Evolutionary conservation across 257 asterid species (phyloP).

Genomic region (Perilla frutescens): DNA sequence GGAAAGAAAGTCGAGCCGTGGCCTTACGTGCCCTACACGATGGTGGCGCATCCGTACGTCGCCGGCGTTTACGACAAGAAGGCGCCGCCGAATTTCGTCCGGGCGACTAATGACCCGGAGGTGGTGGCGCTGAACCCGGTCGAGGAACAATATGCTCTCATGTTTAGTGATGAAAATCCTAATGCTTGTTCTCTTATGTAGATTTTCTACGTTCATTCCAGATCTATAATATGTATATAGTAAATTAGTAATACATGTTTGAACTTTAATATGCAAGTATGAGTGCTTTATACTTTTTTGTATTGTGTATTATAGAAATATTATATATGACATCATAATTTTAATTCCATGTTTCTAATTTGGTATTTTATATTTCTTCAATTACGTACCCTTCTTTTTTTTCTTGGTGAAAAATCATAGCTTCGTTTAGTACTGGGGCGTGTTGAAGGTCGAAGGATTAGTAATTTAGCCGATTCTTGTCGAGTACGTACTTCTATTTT

Average conservation of each 20-base stretch:
- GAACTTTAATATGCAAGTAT: not conserved
- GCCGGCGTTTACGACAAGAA: slow-evolving; percentile 92
- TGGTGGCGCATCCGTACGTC: slow-evolving; percentile 84
- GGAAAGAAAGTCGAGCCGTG: slow-evolving; percentile 77
- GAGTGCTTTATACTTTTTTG: not conserved
- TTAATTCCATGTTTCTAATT: no score
- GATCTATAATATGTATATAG: not conserved
- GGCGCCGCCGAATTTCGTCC: slow-evolving; percentile 84
- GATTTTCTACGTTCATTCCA: not conserved
- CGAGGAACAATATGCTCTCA: slow-evolving; percentile 74
- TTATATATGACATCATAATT: no score
- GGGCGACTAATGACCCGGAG: slow-evolving; percentile 66
- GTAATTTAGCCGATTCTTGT: no score
- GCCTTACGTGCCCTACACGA: slow-evolving; percentile 86
- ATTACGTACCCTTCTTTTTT: no score
- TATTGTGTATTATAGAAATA: no score
- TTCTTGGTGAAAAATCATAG: no score
- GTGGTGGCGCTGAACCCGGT: slow-evolving; percentile 64
- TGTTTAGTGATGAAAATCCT: slow-evolving; percentile 92
- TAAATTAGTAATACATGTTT: no score
- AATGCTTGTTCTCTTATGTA: slow-evolving; percentile 86
- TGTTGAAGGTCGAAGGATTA: no score
- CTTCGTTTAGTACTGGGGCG: no score
- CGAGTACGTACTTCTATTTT: no score
- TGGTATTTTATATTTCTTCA: no score